Percentiles rank a stretch among this genome's conserved stretches.
These are phyloP conservation scores for Erythrophleum ivorense DNA, from an alignment of 331 rosid species.

Conservation along the genomic window DNA sequence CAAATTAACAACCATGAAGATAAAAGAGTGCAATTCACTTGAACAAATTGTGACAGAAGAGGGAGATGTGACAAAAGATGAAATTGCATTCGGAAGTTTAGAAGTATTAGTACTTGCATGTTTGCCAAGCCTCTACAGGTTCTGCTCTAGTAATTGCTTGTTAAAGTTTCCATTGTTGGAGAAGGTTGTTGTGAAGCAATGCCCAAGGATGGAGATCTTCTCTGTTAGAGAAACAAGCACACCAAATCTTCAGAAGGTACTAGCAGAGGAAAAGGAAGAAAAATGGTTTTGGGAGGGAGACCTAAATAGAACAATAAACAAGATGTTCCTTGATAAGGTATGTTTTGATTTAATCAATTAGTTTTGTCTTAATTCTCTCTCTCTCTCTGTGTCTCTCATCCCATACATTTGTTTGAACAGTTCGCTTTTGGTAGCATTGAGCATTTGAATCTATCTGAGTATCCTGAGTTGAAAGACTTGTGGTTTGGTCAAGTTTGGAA, in stretches of 20 bases:
- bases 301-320: background rate
- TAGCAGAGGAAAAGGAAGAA: background rate
- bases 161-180: background rate
- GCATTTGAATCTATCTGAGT: background rate
- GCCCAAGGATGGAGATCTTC: conserved; percentile 30
- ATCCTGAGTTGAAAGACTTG: background rate
- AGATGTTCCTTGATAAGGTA: conserved; percentile 20
- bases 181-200: background rate
- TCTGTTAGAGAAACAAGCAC: background rate
- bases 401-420: background rate
- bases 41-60: background rate
- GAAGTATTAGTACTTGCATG: background rate
- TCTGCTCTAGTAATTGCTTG: conserved; percentile 6
- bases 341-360: background rate
- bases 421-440: background rate
- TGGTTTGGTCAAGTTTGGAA: no score
- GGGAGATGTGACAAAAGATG: background rate
- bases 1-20: background rate
- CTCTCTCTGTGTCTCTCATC: background rate
- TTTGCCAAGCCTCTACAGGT: conserved; percentile 1
- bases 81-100: conserved; percentile 14
- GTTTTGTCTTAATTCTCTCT: background rate
- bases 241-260: background rate
- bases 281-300: background rate
- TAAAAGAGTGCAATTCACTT: background rate